Evolutionary conservation across 2,329 filamentous ascomycete genomes (phyloP), one percentile per base, ranked within the genome.

Genomic region (Aureobasidium uvarum): DNA sequence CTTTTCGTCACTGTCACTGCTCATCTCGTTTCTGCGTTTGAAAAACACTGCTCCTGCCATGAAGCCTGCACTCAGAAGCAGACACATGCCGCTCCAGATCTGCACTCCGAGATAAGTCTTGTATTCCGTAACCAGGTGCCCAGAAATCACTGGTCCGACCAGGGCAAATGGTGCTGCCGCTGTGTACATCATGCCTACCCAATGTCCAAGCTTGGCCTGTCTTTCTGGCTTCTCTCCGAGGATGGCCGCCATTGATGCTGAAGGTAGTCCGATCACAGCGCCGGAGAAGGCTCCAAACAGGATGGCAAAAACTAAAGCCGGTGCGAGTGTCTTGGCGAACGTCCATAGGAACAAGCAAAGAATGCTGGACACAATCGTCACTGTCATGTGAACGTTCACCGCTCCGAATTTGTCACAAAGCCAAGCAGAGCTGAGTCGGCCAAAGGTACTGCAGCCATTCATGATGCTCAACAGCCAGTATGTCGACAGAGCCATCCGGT

Each of bases 121-220:
- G 66, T 75, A 81, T 39, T 72, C 50, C 2, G 74, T 76, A 67
- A 82, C 77, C 46, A 83, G 71, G 66, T 79, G 73, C 11, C 81
- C 81, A 20, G 78, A 78, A 65, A 83, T 78, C 66, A 82, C 71
- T 1, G 81, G 81, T 2, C 81, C 81, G 5, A 75, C 73, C 11
- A 83, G 74, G 1, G 80, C 76, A n/a, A 77, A 78, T 1, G 78
- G 69, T 1, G 79, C 79, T 10, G 80, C 76, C 51, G 74, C 72
- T 13, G 76, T 77, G 73, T 82, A 83, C 81, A 83, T 81, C 80
- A 83, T 82, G 48, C 81, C 81, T 3, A 76, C 79, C 81, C 81
- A 83, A 62, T 83, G 81, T 16, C 81, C 81, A 8, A 83, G 77
- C 64, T 77, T 79, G 59, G 76, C 70, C 54, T 77, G 73, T 6